Evolutionary conservation across 352 stramenopile species (phyloP), one percentile per base, ranked within the genome.

Genomic region (Pythium periplocum): DNA sequence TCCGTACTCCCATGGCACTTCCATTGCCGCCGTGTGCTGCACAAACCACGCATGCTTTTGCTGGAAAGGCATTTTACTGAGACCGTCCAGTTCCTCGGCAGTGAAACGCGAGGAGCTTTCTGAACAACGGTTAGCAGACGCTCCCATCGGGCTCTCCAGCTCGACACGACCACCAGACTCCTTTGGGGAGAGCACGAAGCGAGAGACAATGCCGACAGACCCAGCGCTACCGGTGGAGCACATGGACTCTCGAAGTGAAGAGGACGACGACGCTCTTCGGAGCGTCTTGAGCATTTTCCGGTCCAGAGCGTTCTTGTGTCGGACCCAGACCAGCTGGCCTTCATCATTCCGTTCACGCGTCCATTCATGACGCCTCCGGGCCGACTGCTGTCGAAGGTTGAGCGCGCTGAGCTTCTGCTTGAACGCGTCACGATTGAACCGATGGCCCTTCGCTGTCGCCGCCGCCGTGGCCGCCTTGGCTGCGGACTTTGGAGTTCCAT

Each of bases 21-120:
- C 83, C 64, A 94, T 86, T 1, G 83, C 75, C 1, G 83, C 82
- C 4, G 82, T 92, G 55, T 92, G 82, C 61, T 94, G 81, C 4
- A 92, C 81, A 66, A 94, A 94, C 83, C 83, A 94, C 46, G 83
- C 81, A 52, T 92, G 81, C 55, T 94, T 94, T 59, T 92, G 83
- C 72, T 92, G 83, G 64, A 94, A 94, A 32, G 83, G 75, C 6
- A 94, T 65, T 47, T 54, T 53, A 10, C 68, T 61, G 5, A 94
- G 78, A 53, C 85, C 67, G 60, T 91, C 78, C 26, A 94, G 45
- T 37, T 94, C 83, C 26, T 89, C 78, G 9, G 77, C 53, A 1
- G 80, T 76, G n/a, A 91, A 88, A 9, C 71, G 66, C 7, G 74
- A 59, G 30, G 48, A 86, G 32, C 58, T 69, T n/a, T 84, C 66